These are phyloP conservation scores for Cladosporium velox DNA, from an alignment of 2,329 filamentous ascomycete species.

Conservation along the genomic window DNA sequence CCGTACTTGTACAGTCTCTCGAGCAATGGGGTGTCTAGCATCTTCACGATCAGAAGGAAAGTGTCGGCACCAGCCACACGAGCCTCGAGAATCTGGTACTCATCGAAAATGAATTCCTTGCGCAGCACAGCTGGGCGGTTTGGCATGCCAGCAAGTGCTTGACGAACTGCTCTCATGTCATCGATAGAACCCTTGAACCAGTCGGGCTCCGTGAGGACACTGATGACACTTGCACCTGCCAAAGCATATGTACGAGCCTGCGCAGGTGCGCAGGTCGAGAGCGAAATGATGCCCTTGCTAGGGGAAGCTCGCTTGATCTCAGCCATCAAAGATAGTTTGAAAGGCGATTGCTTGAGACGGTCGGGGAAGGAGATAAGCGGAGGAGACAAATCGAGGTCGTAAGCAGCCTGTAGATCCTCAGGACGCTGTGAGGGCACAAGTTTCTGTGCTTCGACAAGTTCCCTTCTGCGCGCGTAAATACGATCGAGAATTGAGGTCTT, in stretches of 20 bases:
- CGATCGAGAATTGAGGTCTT: constrained; percentile 85
- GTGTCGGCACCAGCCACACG: constrained; percentile 91
- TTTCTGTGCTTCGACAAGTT: constrained; percentile 77
- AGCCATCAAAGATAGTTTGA: constrained; percentile 89
- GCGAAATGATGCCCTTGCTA: constrained; percentile 90
- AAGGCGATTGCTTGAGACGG: constrained; percentile 77
- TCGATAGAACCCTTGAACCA: constrained; percentile 99
- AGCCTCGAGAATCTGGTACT: constrained; percentile 96
- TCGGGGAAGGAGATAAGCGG: constrained; percentile 79
- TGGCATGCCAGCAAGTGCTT: constrained; percentile 85
- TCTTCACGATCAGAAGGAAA: constrained; percentile 94
- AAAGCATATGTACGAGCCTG: constrained; percentile 91
- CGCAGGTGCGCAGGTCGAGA: constrained; percentile 81
- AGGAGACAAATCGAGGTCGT: constrained; percentile 80
- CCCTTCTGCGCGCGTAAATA: constrained; percentile 82
- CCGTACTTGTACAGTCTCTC: constrained; percentile 85
- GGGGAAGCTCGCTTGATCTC: constrained; percentile 97
- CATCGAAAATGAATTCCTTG: constrained; percentile 97
- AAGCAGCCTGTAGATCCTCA: constrained; percentile 81
- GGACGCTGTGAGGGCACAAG: constrained; percentile 80
- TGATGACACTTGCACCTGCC: constrained; percentile 94
- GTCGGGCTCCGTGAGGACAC: constrained; percentile 95
- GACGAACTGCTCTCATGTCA: constrained; percentile 81
- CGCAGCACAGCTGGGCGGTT: constrained; percentile 89
- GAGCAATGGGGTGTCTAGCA: constrained; percentile 77